Base-by-base conservation (phyloP, 2,329 filamentous ascomycete species). In the Aspergillus spinulosporus region DNA sequence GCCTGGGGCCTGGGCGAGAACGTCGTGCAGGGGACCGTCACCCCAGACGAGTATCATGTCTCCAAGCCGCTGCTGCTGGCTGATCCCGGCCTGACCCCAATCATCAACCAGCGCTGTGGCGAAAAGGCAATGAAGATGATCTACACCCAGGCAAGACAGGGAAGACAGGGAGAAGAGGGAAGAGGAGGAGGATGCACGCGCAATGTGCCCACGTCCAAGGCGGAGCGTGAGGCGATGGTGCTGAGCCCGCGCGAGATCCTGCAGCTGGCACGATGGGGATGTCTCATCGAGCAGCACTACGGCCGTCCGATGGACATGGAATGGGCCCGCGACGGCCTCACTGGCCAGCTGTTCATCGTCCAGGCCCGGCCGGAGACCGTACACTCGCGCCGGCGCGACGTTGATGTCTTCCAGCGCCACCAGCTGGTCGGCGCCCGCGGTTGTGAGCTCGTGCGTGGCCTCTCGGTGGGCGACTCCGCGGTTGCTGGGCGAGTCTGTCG, bases 11-110 rank as follows among this genome's bases (percentile, higher is more conserved):
- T 76, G 6, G 73, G 73, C 4, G 74, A 75, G 60, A 75, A 73
- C 39, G 59, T 75, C 5, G 72, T 75, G 1, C 71, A 74, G 56
- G 73, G 73, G 3, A 65, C 68, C 0, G 70, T 75, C 44, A 72
- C 74, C 52, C 72, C 72, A 0, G 74, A 76, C 43, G 72, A 75
- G 37, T 75, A 74, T 45, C 72, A 74, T n/a, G 64, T 74, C 32
- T 75, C 74, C 62, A 75, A 75, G 39, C 70, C 71, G 4, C 67
- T 74, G 1, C 52, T 75, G 21, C 21, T 21, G 1, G 47, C 45
- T 2, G 39, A 72, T 11, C 5, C 47, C 5, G 61, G 58, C 3
- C 52, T 72, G 0, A 54, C 62, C 1, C 72, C 73, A 0, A 74
- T 74, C 15, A 63, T 74, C 4, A 56, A 68, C n/a, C 73, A 73